phyloP scores from a whole-genome alignment of 208 protist genomes.

The Leishmania tropica region DNA sequence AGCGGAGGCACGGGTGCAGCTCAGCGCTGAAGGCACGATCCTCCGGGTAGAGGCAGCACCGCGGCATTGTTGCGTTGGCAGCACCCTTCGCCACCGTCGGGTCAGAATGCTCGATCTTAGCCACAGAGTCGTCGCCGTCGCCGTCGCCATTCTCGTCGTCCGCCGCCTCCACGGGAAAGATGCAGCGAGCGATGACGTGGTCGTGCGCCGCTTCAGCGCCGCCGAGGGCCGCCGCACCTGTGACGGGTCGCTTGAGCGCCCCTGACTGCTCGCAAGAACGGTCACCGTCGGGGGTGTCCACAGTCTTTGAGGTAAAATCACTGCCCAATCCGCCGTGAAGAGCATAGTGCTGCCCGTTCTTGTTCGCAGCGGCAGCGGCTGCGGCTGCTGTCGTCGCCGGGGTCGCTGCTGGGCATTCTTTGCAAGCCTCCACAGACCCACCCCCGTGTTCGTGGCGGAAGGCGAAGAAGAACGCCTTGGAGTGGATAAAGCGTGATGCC shows the following conservation, averaged over 20 bases:
- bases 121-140: not conserved
- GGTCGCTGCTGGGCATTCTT: not conserved
- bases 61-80: not conserved
- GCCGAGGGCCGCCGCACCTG: not conserved
- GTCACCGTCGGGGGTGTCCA: not conserved
- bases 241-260: not conserved
- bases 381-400: not conserved
- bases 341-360: not conserved
- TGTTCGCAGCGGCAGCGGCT: not conserved
- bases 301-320: not conserved
- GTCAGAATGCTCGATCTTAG: not conserved
- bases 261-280: not conserved
- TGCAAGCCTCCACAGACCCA: not conserved
- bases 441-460: constrained; percentile 39
- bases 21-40: constrained; percentile 40
- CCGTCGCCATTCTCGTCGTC: constrained; percentile 13
- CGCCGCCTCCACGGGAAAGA: constrained; percentile 16
- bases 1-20: constrained; percentile 74
- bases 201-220: not conserved
- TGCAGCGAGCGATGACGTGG: constrained; percentile 28
- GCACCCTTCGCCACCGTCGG: not conserved
- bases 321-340: not conserved
- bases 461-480: constrained; percentile 66
- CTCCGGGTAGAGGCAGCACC: constrained; percentile 26
- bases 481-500: constrained; percentile 67